Conservation (phyloP, 169 alveolate genomes). For the Plasmodium knowlesi region DNA sequence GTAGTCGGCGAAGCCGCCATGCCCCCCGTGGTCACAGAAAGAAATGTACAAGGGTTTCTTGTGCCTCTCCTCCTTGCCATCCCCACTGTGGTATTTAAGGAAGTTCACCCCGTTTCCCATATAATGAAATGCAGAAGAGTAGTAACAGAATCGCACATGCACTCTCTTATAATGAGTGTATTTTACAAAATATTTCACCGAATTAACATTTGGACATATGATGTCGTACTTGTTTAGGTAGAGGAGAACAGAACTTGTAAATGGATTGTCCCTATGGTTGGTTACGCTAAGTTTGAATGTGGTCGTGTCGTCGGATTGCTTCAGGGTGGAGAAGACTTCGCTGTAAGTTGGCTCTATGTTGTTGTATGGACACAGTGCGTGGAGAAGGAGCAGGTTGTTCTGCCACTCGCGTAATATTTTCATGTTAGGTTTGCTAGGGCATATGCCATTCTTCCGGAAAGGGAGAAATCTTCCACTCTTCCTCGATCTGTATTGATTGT, state of each 20-base stretch:
- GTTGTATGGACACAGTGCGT: slow-evolving; percentile 45
- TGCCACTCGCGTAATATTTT: not conserved
- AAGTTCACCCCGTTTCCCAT: not conserved
- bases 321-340: slow-evolving; percentile 1
- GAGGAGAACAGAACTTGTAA: slow-evolving; percentile 4
- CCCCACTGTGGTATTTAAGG: not conserved
- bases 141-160: slow-evolving; percentile 3
- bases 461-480: not conserved
- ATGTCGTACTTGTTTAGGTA: slow-evolving; percentile 36
- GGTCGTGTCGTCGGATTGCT: not conserved
- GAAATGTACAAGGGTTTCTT: slow-evolving; percentile 30
- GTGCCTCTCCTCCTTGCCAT: not conserved
- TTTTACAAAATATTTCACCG: slow-evolving; percentile 36
- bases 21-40: slow-evolving; percentile 40
- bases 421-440: not conserved
- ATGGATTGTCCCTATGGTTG: not conserved
- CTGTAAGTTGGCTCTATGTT: slow-evolving; percentile 9
- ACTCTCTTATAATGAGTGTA: slow-evolving; percentile 3
- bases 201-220: slow-evolving; percentile 39
- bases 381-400: not conserved
- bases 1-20: slow-evolving; percentile 17
- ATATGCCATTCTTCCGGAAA: not conserved
- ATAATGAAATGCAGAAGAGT: not conserved
- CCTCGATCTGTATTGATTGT: not conserved
- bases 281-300: not conserved